Evolutionary conservation across 2,329 filamentous ascomycete genomes (phyloP).

Genomic region (Colletotrichum magnum): DNA sequence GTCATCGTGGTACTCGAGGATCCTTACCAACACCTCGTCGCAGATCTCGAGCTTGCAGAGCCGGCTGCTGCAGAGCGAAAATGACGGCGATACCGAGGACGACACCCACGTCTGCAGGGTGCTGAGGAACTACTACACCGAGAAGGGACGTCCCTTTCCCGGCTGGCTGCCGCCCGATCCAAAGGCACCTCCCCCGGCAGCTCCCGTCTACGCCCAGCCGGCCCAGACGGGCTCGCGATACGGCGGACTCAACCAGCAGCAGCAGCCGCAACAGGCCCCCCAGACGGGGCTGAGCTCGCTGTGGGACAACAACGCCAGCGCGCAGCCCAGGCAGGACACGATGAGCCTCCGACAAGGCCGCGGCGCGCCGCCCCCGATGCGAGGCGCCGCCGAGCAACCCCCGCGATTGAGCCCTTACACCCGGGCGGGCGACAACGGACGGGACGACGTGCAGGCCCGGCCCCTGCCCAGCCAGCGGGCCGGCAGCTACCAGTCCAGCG

Average conservation of each 20-base stretch:
- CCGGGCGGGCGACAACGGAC: constrained; percentile 45
- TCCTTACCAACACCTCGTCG: constrained; percentile 75
- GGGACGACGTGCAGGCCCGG: constrained; percentile 61
- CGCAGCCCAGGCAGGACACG: constrained; percentile 52
- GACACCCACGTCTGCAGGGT: constrained; percentile 96
- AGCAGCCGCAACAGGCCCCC: constrained; percentile 46
- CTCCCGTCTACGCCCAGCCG: constrained; percentile 66
- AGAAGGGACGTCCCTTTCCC: constrained; percentile 86
- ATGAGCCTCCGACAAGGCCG: constrained; percentile 63
- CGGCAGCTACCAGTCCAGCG: constrained; percentile 78
- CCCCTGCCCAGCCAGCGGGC: constrained; percentile 80
- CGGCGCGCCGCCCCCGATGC: constrained; percentile 48
- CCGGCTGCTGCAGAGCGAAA: constrained; percentile 76
- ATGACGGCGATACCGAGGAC: constrained; percentile 84
- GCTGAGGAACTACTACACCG: constrained; percentile 91
- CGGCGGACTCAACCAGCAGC: constrained; percentile 59
- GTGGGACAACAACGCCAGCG: constrained; percentile 64
- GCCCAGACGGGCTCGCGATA: constrained; percentile 67
- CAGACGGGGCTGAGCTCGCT: constrained; percentile 66
- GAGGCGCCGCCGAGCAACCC: constrained; percentile 43
- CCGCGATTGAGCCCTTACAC: constrained; percentile 51
- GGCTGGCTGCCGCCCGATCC: constrained; percentile 92
- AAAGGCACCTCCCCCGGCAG: constrained; percentile 74
- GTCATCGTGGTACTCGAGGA: constrained; percentile 86
- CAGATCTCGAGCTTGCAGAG: constrained; percentile 77